Base-by-base conservation (phyloP, 352 stramenopile genomes). In the Globisporangium radiosum region DNA sequence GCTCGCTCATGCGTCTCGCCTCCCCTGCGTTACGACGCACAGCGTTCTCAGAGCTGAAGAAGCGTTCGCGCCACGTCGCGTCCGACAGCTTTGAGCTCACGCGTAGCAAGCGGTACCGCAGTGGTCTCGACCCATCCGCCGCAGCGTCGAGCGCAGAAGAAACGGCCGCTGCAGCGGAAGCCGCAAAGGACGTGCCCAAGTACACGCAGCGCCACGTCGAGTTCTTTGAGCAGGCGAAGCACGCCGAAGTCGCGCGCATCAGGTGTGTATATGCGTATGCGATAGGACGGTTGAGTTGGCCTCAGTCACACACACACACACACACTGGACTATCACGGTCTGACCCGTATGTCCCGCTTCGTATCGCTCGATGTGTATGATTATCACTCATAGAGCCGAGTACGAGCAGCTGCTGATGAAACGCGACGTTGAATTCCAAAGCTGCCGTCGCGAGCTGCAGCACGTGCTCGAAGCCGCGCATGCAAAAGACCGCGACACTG, bases 141-240 rank as follows among this genome's bases (percentile, higher is more conserved):
- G 42, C 40, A n/a, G 10, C 43, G 17, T 56, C 48, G 17, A 57
- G 67, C 42, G 56, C 50, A 14, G 13, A 51, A 4, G 66, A 73
- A 54, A 69, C 74, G 7, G 1, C 19, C 19, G 56, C 60, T 2
- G 65, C 76, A 57, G 63, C 60, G 14, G 65, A 74, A 15, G 58
- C 68, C 4, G 63, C 68, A 38, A 72, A 76, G 5, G 84, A 92
- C 54, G 65, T 87, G 56, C 71, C 81, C 65, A 94, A 92, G 74
- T 94, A 89, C 70, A 88, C 80, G 53, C 85, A 95, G 61, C 77
- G 85, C 39, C 85, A 95, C 45, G 81, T 95, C 19, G 85, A 93
- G 54, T 95, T 88, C 73, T 88, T 95, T 65, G 85, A 95, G 62
- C 83, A 93, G 57, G 69, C 85, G 42, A 92, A 95, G 61, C 81